phyloP scores from a whole-genome alignment of 2,329 filamentous ascomycete genomes.

The Trichoderma cornu-damae region DNA sequence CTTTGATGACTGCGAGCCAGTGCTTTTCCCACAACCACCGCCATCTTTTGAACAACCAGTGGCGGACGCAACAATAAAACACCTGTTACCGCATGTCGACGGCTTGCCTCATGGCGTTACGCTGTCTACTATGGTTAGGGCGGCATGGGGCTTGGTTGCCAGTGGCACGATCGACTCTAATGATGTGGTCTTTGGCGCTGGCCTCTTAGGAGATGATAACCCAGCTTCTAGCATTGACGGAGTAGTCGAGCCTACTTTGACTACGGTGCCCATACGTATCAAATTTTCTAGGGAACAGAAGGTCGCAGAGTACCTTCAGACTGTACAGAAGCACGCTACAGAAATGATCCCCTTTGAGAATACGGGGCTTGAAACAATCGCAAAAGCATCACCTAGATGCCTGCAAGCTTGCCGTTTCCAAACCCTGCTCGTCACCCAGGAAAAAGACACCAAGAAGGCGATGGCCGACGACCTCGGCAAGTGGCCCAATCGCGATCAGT shows the following conservation, averaged over 20 bases:
- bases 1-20: background rate
- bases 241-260: constrained; percentile 24
- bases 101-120: background rate
- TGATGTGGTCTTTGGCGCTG: constrained; percentile 23
- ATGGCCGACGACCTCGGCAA: background rate
- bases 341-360: constrained; percentile 12
- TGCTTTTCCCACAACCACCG: background rate
- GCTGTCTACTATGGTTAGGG: background rate
- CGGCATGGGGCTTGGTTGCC: constrained; percentile 23
- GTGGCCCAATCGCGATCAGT: background rate
- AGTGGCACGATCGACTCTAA: constrained; percentile 31
- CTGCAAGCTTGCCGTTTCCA: background rate
- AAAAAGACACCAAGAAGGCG: background rate
- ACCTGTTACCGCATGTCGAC: background rate
- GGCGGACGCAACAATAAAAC: background rate
- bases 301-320: background rate
- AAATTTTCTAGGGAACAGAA: background rate
- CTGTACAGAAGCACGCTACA: background rate
- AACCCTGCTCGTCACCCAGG: background rate
- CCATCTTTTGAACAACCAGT: background rate
- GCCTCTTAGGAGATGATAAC: constrained; percentile 22
- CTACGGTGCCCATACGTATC: constrained; percentile 20
- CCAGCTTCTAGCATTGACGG: constrained; percentile 20
- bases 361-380: background rate
- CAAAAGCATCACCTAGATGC: background rate